phyloP scores from a whole-genome alignment of 768 basidiomycete species.

The Stropharia rugosoannulata region DNA sequence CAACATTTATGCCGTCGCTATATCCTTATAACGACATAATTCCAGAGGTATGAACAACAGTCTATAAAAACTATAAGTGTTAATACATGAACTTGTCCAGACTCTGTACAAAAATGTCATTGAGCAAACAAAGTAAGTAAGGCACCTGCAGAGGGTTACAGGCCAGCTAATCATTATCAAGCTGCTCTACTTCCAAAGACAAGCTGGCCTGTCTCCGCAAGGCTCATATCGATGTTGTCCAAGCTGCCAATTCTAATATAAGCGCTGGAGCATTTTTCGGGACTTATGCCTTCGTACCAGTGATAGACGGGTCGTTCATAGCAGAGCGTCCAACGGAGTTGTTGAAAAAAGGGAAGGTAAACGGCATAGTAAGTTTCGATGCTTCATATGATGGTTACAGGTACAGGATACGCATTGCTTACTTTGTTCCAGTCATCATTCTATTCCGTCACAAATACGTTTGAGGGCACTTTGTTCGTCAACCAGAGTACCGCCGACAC shows the following conservation, averaged over 20 bases:
- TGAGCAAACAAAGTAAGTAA: constrained; percentile 32
- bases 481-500: constrained; percentile 21
- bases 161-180: too few relatives aligned
- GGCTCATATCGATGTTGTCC: constrained; percentile 27
- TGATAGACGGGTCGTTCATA: constrained; percentile 48
- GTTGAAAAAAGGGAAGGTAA: constrained; percentile 35
- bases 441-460: constrained; percentile 38
- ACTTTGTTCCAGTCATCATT: constrained; percentile 24
- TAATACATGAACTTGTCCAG: background rate
- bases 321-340: constrained; percentile 38
- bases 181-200: constrained; percentile 32
- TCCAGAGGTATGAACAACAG: constrained; percentile 31
- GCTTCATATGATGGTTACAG: too few relatives aligned
- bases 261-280: constrained; percentile 33
- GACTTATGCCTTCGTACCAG: constrained; percentile 39
- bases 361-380: constrained; percentile 34
- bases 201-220: constrained; percentile 40
- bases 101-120: constrained; percentile 27
- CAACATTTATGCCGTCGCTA: constrained; percentile 42
- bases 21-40: constrained; percentile 42
- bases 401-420: background rate
- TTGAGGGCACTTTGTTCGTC: constrained; percentile 39
- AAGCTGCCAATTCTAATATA: constrained; percentile 32
- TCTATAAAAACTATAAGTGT: background rate
- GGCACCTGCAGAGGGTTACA: too few relatives aligned